Evolutionary conservation across 1,284 basidiomycete genomes (phyloP).

Genomic region (Apiotrichum veenhuisii): DNA sequence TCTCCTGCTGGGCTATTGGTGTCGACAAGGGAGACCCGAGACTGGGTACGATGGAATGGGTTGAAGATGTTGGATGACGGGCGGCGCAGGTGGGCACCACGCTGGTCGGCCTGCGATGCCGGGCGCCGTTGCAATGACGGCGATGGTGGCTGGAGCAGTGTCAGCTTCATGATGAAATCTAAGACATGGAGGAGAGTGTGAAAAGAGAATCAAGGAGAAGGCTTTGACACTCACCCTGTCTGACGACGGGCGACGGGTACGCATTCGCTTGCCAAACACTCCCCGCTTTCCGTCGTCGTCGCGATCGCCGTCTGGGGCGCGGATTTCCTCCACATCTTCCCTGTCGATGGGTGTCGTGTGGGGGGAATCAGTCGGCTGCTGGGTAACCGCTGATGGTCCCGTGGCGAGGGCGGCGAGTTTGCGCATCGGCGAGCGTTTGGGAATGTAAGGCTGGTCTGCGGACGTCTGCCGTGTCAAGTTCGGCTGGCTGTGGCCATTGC

Average conservation of each 20-base stretch:
- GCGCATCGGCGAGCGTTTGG: constrained; percentile 3
- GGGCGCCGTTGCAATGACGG: constrained; percentile 1
- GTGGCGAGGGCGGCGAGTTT: neutral
- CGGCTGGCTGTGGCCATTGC: neutral
- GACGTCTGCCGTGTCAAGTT: neutral
- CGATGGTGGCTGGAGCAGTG: constrained; percentile 2
- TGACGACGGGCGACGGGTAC: neutral
- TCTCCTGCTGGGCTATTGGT: constrained; percentile 18
- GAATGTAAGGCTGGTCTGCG: neutral
- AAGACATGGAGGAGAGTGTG: neutral
- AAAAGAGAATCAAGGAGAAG: too few relatives aligned
- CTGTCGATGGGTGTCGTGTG: neutral
- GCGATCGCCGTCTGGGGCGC: neutral
- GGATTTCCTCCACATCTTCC: constrained; percentile 16
- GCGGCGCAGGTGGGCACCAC: constrained; percentile 17
- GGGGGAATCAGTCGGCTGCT: neutral
- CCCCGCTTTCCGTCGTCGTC: constrained; percentile 6
- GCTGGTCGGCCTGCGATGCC: neutral
- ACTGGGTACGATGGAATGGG: constrained; percentile 34
- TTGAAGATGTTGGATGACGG: constrained; percentile 39
- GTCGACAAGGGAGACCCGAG: constrained; percentile 31
- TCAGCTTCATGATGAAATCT: constrained; percentile 1
- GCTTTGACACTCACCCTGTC: constrained; percentile 6
- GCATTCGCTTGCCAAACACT: neutral
- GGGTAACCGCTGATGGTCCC: too few relatives aligned